Conservation (phyloP, 2,329 filamentous ascomycete species). For the Madurella fahalii region DNA sequence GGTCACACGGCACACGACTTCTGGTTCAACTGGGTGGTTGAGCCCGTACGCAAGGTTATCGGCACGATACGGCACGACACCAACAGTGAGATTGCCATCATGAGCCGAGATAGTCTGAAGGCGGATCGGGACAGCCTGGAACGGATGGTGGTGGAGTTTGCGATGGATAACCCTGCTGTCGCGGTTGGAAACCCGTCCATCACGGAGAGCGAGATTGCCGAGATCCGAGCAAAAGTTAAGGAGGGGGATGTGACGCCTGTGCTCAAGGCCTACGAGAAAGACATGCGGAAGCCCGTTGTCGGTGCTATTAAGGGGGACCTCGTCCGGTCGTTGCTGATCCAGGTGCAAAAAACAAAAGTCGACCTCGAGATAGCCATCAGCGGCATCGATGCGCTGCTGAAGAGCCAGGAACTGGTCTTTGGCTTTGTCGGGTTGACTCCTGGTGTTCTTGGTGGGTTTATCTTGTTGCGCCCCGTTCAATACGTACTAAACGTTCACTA, state of each 20-base stretch:
- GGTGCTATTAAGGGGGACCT: conserved; percentile 84
- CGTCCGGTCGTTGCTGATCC: conserved; percentile 84
- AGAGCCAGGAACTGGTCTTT: conserved; percentile 95
- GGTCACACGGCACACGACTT: conserved; percentile 81
- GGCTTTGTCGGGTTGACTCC: conserved; percentile 95
- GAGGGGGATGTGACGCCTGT: conserved; percentile 94
- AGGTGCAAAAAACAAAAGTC: conserved; percentile 98
- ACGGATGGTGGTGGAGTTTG: conserved; percentile 97
- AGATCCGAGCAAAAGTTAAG: conserved; percentile 73
- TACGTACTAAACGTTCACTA: conserved; percentile 11
- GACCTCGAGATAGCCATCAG: conserved; percentile 95
- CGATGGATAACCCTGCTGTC: conserved; percentile 70
- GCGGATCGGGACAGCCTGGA: conserved; percentile 90
- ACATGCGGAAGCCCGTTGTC: conserved; percentile 74
- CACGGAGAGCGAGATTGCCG: conserved; percentile 64
- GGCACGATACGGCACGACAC: conserved; percentile 91
- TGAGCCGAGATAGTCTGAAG: conserved; percentile 88
- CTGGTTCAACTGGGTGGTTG: conserved; percentile 93
- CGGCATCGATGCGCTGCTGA: conserved; percentile 89
- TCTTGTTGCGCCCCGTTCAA: background rate
- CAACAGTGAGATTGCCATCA: conserved; percentile 89
- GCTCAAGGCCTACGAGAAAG: conserved; percentile 84
- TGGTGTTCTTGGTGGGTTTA: conserved; percentile 60
- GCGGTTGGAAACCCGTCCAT: conserved; percentile 48
- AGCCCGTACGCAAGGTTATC: conserved; percentile 77